Evolutionary conservation across 148 eudicot species (phyloP), one percentile per base, ranked within the genome.

Genomic region (Selenicereus undatus): DNA sequence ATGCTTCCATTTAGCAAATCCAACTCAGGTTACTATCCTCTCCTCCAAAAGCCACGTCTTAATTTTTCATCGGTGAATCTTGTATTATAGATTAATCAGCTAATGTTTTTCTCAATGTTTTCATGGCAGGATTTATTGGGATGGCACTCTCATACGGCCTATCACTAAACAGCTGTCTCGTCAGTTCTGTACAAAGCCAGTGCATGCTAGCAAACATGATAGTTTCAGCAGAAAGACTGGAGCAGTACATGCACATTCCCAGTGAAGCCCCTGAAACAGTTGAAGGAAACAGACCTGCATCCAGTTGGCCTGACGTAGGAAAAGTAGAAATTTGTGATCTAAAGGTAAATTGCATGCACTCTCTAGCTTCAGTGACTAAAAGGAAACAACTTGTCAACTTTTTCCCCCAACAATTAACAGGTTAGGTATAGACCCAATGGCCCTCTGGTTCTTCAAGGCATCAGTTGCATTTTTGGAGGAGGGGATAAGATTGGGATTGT

Each of bases 81-180:
- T 27, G 24, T 54, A 35, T 8, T 17, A 21, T n/a, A 4, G 43
- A 39, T 39, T 77, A 6, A 16, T 71, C 11, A 18, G 12, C 2
- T 81, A 48, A 51, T 68, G 45, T 64, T 56, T 52, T 42, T 12
- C n/a, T 36, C 39, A 27, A 56, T 80, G 11, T 60, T 80, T 51
- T 32, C 70, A 20, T 80, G 58, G 62, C 86, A 89, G 91, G 91
- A 76, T 82, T 78, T 68, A 36, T 89, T 73, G 91, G 90, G 35
- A 89, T 89, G 90, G 88, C 90, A 36, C 83, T 89, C 20, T 86
- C 91, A 32, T 89, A 89, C 75, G 91, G 87, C 18, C 86, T 89
- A 52, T 80, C 91, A 24, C 76, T 89, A 68, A 89, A 89, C 71
- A 78, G 83, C 13, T 81, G 48, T 74, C 83, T 90, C 1, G 87